Evolutionary conservation across 2,329 filamentous ascomycete genomes (phyloP), one percentile per base, ranked within the genome.

Genomic region (Botrytis porri): DNA sequence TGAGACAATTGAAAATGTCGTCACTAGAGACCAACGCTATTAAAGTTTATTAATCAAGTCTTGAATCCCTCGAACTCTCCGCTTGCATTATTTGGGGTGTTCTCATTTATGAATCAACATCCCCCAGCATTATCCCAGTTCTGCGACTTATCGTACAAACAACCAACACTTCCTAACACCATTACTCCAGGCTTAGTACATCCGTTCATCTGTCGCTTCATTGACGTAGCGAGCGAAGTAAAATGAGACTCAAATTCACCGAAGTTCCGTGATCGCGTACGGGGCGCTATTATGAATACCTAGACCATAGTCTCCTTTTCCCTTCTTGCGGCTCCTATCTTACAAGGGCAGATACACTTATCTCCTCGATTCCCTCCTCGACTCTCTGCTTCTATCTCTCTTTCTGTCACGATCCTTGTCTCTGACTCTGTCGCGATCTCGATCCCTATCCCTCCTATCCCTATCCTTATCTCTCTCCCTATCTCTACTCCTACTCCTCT

Each of bases 311-410:
- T 37, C 5, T 37, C 7, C 32, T 20, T 54, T 54, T 29, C 14
- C 61, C 18, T 45, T 20, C 45, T n/a, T 51, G n/a, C 43, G 12
- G 41, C 37, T 14, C 45, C 35, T 29, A 57, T 57, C 25, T 3
- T 41, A 25, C 54, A 67, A 9, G 25, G 39, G 35, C n/a, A 67
- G 35, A 41, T 48, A 54, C 32, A 22, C 22, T 35, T 20, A 29
- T 62, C 75, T 72, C 63, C 72, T 75, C 25, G 74, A 74, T 22
- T 78, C 76, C n/a, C 77, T 75, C 29, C 73, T 73, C n/a, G 73
- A 76, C 18, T 74, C 76, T 18, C 76, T 64, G 59, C 75, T 76
- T 32, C 77, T 74, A 10, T 79, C 75, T 51, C 76, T 75, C 35
- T 76, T 75, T 51, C 75, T 74, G 48, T 76, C 76, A 39, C 76